These are phyloP conservation scores for Westerdykella sp. DNA, from an alignment of 2,329 filamentous ascomycete genomes.

Conservation along the genomic window DNA sequence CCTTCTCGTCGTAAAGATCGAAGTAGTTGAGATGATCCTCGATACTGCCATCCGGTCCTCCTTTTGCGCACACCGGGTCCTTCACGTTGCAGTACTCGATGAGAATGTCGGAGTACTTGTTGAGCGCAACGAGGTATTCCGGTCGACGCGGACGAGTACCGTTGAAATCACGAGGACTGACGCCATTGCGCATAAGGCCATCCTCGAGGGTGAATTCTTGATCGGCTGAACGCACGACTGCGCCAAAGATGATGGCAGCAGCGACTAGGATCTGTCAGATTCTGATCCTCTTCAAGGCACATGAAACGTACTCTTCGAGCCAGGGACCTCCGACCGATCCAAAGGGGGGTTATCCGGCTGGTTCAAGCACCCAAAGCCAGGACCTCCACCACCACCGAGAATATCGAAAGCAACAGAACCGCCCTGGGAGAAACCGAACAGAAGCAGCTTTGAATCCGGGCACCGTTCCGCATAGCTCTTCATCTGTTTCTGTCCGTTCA, in stretches of 20 bases:
- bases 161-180: constrained; percentile 2
- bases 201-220: constrained; percentile 19
- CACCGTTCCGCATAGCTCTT: constrained; percentile 22
- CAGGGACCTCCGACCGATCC: constrained; percentile 15
- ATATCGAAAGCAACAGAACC: constrained; percentile 21
- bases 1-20: constrained; percentile 18
- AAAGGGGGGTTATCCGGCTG: constrained; percentile 18
- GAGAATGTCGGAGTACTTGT: constrained; percentile 43
- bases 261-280: constrained; percentile 15
- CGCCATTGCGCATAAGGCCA: constrained; percentile 1
- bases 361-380: constrained; percentile 15
- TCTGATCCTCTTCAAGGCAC: neutral
- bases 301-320: constrained; percentile 14
- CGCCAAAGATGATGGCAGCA: constrained; percentile 19
- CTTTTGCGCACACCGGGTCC: constrained; percentile 58
- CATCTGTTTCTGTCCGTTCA: constrained; percentile 22
- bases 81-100: constrained; percentile 58
- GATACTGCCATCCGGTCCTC: constrained; percentile 44
- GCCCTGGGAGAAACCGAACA: constrained; percentile 25
- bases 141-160: constrained; percentile 3
- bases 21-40: constrained; percentile 56
- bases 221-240: constrained; percentile 21
- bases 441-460: constrained; percentile 21
- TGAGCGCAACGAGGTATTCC: constrained; percentile 12
- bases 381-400: constrained; percentile 20